Evolutionary conservation across 2,329 filamentous ascomycete species (phyloP).

Genomic region (Fusarium ambrosium): DNA sequence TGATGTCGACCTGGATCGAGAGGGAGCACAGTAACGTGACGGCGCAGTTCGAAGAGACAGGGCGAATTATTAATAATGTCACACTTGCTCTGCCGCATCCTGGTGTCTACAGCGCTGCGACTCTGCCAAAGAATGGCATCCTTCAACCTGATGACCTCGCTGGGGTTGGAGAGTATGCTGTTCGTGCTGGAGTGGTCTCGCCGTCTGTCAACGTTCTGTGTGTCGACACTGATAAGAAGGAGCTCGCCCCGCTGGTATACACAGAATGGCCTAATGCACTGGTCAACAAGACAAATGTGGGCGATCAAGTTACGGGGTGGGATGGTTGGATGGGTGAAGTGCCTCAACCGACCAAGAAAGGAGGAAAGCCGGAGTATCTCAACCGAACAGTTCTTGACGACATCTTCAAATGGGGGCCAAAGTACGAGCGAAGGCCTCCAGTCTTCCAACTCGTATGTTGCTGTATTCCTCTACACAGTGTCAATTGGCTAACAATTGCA

Average conservation of each 20-base stretch:
- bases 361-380: constrained; percentile 54
- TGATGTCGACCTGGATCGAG: constrained; percentile 78
- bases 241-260: constrained; percentile 76
- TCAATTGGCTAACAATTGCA: constrained; percentile 40
- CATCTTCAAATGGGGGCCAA: constrained; percentile 75
- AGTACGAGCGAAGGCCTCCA: constrained; percentile 65
- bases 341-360: constrained; percentile 47
- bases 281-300: constrained; percentile 51
- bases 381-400: constrained; percentile 75
- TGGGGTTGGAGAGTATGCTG: constrained; percentile 76
- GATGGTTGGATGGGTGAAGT: constrained; percentile 57
- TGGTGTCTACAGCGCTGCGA: constrained; percentile 74
- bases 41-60: constrained; percentile 60
- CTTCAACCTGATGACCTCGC: constrained; percentile 75
- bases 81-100: constrained; percentile 83
- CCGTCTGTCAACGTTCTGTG: constrained; percentile 81
- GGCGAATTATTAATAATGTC: constrained; percentile 79
- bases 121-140: constrained; percentile 72
- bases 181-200: constrained; percentile 77
- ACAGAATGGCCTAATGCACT: constrained; percentile 66
- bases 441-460: constrained; percentile 63
- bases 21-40: constrained; percentile 65
- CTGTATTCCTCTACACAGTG: constrained; percentile 7
- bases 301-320: constrained; percentile 51
- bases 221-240: constrained; percentile 70